Evolutionary conservation across 2,329 filamentous ascomycete species (phyloP), one percentile per base, ranked within the genome.

Genomic region (Ophiocordyceps camponoti-saundersi): DNA sequence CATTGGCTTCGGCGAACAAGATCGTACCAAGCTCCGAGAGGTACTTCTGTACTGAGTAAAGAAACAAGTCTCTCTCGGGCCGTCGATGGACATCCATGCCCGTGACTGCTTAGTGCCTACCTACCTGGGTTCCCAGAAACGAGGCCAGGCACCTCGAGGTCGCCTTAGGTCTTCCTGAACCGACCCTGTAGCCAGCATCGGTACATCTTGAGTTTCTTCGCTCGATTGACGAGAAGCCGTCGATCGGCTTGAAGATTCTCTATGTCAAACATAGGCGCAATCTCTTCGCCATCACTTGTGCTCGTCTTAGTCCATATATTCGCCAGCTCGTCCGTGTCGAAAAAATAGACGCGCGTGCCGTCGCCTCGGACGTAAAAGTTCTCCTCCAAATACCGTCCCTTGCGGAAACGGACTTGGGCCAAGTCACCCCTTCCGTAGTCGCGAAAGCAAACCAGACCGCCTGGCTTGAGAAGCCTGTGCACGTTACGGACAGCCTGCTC

Each of bases 281-380:
- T 50, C 10, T 55, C 51, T 18, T 52, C 51, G 30, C 57, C 57
- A 15, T 56, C 52, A 2, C 48, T 46, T 48, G 46, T 51, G 44
- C 49, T 53, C 46, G 60, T 59, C 32, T 73, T 75, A 22, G 71
- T 71, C 90, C 90, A 96, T 49, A 96, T 90, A 42, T 73, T 63
- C 46, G 75, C 72, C 47, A 98, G 68, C 65, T 98, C 82, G 32
- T 89, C 80, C 61, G 80, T 73, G 48, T 95, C 90, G 58, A 98
- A 98, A 64, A 98, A 98, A 64, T 96, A 98, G 0, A 98, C 92
- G 7, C 92, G 76, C 4, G 92, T 98, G 2, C 92, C 92, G 62
- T 98, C 92, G 2, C 92, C 92, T 32, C 92, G 73, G 42, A 95
- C 85, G 61, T 98, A 98, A 57, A 98, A 98, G 59, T 96, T 98